Evolutionary conservation across 2,329 filamentous ascomycete species (phyloP), one percentile per base, ranked within the genome.

Genomic region (Paracorniculantispora psalliotae): DNA sequence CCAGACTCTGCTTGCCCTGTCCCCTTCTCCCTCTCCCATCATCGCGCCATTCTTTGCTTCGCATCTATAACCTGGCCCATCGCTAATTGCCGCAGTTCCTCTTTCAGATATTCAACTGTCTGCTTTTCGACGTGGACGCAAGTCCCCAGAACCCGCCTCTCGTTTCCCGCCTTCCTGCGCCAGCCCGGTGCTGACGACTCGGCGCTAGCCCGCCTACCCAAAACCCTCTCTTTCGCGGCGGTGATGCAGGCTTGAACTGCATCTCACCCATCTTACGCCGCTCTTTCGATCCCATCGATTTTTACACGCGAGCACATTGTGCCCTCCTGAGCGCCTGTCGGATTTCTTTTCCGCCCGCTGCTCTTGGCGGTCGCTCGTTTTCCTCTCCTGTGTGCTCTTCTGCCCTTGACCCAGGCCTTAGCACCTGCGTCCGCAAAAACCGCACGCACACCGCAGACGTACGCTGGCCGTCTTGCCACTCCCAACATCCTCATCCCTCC

Each of bases 351-450:
- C 46, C 35, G 54, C 44, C 50, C 23, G 46, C 54, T 50, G 19
- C 17, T 52, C 28, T 43, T 17, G 33, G 49, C 39, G 49, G 43
- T 33, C 35, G n/a, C 35, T 39, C 35, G 19, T 35, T 51, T 41
- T 46, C 8, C 37, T 46, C 48, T 46, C 30, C 46, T 44, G 48
- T 26, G 13, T 47, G 55, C 46, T n/a, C 44, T 49, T 30, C 26
- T 37, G 56, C 47, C 56, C 48, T 52, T 41, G 17, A 23, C 37
- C 39, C 28, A 17, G 30, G 55, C 46, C 48, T 58, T 25, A 44
- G 56, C 56, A 59, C 35, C 37, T 41, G 55, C 57, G 39, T 58
- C 63, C 63, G 63, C 71, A 72, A 72, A 72, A 67, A 67, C 71
- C 70, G 67, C 71, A 70, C 26, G 30, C 56, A 26, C 52, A 26